Evolutionary conservation across 139 green algal species (phyloP).

Genomic region (Chlorella sp.): DNA sequence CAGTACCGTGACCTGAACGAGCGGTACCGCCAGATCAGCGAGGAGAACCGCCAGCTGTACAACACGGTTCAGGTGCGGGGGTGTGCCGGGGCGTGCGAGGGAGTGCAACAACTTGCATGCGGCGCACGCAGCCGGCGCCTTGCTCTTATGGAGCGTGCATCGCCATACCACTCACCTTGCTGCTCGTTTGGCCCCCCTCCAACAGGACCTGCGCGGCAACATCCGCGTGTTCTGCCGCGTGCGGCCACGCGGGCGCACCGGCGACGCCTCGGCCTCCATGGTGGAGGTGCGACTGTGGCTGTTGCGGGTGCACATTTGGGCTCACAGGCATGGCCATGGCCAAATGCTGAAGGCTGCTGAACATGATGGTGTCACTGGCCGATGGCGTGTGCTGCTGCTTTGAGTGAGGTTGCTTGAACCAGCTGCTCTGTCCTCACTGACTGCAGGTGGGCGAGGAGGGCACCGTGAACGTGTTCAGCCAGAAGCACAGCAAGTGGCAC

Average conservation of each 20-base stretch:
- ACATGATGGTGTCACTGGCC: no score
- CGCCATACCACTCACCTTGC: no score
- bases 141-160: no score
- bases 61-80: constrained; percentile 77
- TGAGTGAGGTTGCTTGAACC: no score
- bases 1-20: constrained; percentile 45
- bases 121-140: no score
- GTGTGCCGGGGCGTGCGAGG: not conserved
- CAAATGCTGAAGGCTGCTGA: no score
- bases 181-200: not conserved
- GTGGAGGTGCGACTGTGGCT: constrained; percentile 15
- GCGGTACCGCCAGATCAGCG: constrained; percentile 53
- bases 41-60: constrained; percentile 78
- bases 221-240: constrained; percentile 92
- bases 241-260: constrained; percentile 70
- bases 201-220: constrained; percentile 80
- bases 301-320: no score
- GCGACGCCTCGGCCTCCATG: constrained; percentile 50
- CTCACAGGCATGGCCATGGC: no score
- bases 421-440: not conserved
- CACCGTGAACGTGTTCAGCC: constrained; percentile 40
- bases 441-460: constrained; percentile 59
- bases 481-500: constrained; percentile 41
- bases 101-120: not conserved
- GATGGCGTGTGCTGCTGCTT: no score